phyloP scores from a whole-genome alignment of 2,329 filamentous ascomycete genomes.

The Neofusicoccum sp. region DNA sequence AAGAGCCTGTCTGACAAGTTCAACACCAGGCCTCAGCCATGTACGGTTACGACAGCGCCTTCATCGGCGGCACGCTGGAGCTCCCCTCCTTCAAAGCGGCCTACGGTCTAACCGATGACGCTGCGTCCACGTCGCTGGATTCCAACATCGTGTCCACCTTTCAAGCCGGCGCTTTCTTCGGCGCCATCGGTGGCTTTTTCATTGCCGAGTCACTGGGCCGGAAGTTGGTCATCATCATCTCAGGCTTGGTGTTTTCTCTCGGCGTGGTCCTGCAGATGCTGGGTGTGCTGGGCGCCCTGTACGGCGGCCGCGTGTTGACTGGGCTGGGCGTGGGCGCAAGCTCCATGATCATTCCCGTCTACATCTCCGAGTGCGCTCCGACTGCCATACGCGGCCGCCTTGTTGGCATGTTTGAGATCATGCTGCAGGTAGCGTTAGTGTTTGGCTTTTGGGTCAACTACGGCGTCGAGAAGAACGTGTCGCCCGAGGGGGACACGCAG shows the following conservation, averaged over 20 bases:
- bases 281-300: slow-evolving; percentile 55
- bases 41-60: slow-evolving; percentile 54
- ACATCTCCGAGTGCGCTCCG: slow-evolving; percentile 61
- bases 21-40: slow-evolving; percentile 39
- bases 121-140: slow-evolving; percentile 51
- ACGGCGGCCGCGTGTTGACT: slow-evolving; percentile 58
- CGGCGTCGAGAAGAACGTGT: slow-evolving; percentile 53
- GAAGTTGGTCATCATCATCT: slow-evolving; percentile 54
- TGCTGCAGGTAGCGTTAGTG: slow-evolving; percentile 45
- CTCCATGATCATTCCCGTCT: slow-evolving; percentile 59
- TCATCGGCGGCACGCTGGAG: slow-evolving; percentile 59
- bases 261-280: slow-evolving; percentile 61
- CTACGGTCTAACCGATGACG: slow-evolving; percentile 25
- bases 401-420: slow-evolving; percentile 50
- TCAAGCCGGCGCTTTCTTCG: slow-evolving; percentile 66
- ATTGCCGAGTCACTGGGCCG: slow-evolving; percentile 57
- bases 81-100: slow-evolving; percentile 56
- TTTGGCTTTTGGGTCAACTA: slow-evolving; percentile 57
- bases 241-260: slow-evolving; percentile 57
- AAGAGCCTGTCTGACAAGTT: neutral
- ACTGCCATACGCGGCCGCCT: slow-evolving; percentile 59
- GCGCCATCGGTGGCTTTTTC: slow-evolving; percentile 58
- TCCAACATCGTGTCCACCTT: slow-evolving; percentile 69
- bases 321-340: slow-evolving; percentile 53
- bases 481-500: neutral